A percentile compares a stretch with the other conserved stretches of the same genome.
These are phyloP conservation scores for Syzygium oleosum DNA, from an alignment of 345 rosid genomes.

Conservation along the genomic window DNA sequence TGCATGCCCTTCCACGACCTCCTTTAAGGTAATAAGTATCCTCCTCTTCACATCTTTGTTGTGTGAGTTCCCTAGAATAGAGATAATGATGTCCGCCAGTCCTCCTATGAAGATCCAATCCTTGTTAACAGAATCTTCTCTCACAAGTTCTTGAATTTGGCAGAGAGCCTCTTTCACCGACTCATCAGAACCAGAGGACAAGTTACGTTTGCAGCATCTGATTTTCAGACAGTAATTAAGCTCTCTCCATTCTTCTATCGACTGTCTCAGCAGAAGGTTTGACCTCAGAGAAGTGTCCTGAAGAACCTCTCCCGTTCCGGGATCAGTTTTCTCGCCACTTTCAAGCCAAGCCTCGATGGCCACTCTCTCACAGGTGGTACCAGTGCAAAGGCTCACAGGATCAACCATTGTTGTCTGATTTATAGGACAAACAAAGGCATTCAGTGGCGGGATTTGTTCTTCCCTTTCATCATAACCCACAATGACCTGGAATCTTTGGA, in stretches of 20 bases:
- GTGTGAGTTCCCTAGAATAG: conserved; percentile 36
- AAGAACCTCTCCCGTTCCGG: conserved; percentile 47
- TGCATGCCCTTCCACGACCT: conserved; percentile 45
- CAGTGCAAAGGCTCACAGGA: conserved; percentile 71
- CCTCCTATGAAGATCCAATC: conserved; percentile 61
- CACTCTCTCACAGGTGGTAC: conserved; percentile 67
- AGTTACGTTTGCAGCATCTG: conserved; percentile 37
- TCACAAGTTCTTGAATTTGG: conserved; percentile 48
- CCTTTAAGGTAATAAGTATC: conserved; percentile 42
- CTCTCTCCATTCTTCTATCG: conserved; percentile 74
- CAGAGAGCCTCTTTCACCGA: conserved; percentile 32
- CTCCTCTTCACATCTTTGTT: conserved; percentile 43
- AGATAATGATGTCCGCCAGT: conserved; percentile 33
- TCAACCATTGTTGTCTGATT: conserved; percentile 42
- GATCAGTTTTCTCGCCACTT: conserved; percentile 37
- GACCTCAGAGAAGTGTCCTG: conserved; percentile 51
- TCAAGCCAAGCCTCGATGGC: conserved; percentile 49
- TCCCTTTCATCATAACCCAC: conserved; percentile 35
- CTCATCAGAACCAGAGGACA: conserved; percentile 34
- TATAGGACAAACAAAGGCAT: conserved; percentile 41
- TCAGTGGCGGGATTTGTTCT: conserved; percentile 39
- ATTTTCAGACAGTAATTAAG: conserved; percentile 56
- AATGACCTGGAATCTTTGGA: conserved; percentile 36
- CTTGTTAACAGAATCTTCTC: conserved; percentile 53
- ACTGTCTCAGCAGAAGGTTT: conserved; percentile 45